phyloP scores from a whole-genome alignment of 116 monocot genomes.

The Zostera marina region DNA sequence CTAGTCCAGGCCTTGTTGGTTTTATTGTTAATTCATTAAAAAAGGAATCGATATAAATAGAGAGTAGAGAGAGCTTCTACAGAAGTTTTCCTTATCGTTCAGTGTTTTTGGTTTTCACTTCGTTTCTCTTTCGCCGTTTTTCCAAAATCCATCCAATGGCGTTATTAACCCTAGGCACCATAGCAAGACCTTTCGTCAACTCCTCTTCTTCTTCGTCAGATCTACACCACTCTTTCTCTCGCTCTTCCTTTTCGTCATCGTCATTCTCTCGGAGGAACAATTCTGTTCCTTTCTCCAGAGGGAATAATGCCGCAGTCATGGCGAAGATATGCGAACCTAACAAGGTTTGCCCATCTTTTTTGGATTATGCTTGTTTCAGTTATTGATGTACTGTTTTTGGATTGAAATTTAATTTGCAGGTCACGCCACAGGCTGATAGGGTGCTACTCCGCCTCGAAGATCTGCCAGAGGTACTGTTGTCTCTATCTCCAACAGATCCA shows the following conservation, averaged over 20 bases:
- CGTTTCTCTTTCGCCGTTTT: neutral
- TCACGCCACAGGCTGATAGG: constrained; percentile 78
- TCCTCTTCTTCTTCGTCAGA: neutral
- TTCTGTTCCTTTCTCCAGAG: neutral
- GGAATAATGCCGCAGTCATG: constrained; percentile 3
- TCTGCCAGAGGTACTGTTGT: constrained; percentile 53
- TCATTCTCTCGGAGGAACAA: neutral
- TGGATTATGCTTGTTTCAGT: neutral
- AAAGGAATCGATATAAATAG: too few species aligned
- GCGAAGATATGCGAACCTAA: constrained; percentile 1
- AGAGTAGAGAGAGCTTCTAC: too few species aligned
- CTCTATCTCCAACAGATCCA: neutral
- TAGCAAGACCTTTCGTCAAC: constrained; percentile 1
- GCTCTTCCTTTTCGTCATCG: neutral
- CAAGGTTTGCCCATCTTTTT: neutral
- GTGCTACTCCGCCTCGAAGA: constrained; percentile 89
- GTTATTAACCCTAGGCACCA: neutral
- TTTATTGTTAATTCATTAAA: too few species aligned
- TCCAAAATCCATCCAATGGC: neutral
- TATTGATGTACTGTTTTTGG: neutral
- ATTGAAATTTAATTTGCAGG: constrained; percentile 21
- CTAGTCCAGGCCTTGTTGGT: too few species aligned
- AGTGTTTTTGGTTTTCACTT: neutral
- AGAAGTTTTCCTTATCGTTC: too few species aligned
- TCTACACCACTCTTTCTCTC: neutral